phyloP scores from a whole-genome alignment of 2,329 filamentous ascomycete genomes.

The Fusarium sp. region DNA sequence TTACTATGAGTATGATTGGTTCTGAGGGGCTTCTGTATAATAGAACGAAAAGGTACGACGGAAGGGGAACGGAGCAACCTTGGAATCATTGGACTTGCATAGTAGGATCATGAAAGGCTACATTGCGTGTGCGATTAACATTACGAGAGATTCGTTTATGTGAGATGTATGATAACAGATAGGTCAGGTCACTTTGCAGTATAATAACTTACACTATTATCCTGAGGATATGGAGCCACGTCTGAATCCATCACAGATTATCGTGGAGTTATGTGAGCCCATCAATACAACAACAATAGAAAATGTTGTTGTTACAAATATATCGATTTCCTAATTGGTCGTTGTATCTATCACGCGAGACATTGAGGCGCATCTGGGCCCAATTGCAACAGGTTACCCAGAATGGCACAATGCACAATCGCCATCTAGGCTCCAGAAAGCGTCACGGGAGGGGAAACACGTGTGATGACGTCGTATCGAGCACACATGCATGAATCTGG shows the following conservation, averaged over 20 bases:
- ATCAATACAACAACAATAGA: not conserved
- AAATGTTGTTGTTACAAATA: not conserved
- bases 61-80: not conserved
- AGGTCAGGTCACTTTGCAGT: not conserved
- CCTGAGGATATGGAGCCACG: not conserved
- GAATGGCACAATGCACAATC: slow-evolving; percentile 16
- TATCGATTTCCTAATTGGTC: not conserved
- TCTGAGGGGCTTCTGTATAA: slow-evolving; percentile 33
- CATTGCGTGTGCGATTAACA: slow-evolving; percentile 4
- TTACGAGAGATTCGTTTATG: not conserved
- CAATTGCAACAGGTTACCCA: not conserved
- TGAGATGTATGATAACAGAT: not conserved
- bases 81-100: slow-evolving; percentile 25
- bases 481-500: slow-evolving; percentile 20
- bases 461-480: slow-evolving; percentile 31
- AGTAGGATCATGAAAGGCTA: slow-evolving; percentile 21
- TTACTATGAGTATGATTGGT: slow-evolving; percentile 14
- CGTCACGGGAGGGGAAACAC: slow-evolving; percentile 26
- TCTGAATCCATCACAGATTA: not conserved
- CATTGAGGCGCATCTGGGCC: not conserved
- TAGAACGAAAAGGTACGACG: slow-evolving; percentile 31
- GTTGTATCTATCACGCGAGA: not conserved
- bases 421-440: slow-evolving; percentile 22
- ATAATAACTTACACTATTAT: not conserved
- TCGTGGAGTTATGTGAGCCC: not conserved